These are phyloP conservation scores for Backusella psychrophila DNA, from an alignment of 192 early-diverging fungal genomes.

Conservation along the genomic window DNA sequence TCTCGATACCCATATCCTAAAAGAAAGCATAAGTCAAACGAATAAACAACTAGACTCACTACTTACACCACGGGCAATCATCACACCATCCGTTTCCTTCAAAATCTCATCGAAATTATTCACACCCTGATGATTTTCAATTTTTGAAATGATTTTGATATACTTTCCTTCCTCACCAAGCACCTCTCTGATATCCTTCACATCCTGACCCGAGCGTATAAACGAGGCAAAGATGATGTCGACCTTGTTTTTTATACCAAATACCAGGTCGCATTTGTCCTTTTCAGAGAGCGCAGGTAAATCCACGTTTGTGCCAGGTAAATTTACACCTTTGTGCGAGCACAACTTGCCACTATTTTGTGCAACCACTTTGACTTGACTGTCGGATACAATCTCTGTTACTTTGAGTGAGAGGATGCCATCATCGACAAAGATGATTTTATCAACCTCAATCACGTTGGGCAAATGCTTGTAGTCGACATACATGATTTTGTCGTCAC, in stretches of 20 bases:
- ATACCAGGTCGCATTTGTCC: constrained; percentile 83
- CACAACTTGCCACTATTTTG: constrained; percentile 78
- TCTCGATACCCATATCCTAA: constrained; percentile 87
- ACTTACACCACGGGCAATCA: constrained; percentile 83
- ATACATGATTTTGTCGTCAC: constrained; percentile 59
- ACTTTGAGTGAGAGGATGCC: constrained; percentile 92
- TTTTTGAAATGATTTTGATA: constrained; percentile 96
- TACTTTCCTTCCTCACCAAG: constrained; percentile 70
- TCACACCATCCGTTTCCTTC: constrained; percentile 86
- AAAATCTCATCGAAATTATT: constrained; percentile 95
- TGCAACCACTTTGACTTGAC: constrained; percentile 57
- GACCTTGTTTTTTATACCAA: constrained; percentile 86
- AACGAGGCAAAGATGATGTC: constrained; percentile 95
- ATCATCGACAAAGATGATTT: constrained; percentile 84
- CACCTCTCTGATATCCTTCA: constrained; percentile 80
- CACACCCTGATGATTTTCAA: constrained; percentile 91
- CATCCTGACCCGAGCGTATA: constrained; percentile 85
- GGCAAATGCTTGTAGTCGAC: constrained; percentile 75
- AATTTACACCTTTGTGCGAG: constrained; percentile 90
- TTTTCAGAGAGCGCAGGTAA: constrained; percentile 89
- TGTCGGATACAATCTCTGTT: constrained; percentile 53
- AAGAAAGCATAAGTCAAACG: neutral
- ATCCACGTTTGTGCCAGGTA: constrained; percentile 81
- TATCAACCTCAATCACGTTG: constrained; percentile 61
- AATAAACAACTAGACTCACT: neutral